phyloP scores from a whole-genome alignment of 2,329 filamentous ascomycete species.

The Xylaria sp. region DNA sequence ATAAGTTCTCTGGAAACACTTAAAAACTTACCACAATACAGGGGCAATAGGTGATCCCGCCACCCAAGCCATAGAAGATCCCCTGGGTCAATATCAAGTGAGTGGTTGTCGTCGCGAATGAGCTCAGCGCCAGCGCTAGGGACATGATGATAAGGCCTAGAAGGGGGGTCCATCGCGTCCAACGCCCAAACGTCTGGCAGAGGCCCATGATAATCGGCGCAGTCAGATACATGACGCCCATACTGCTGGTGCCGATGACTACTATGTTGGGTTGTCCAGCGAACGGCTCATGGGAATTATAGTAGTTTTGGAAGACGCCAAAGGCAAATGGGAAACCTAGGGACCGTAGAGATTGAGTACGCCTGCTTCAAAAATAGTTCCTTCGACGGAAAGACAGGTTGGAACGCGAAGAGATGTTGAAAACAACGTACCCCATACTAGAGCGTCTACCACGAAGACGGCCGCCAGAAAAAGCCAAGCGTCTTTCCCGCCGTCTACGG shows the following conservation, averaged over 20 bases:
- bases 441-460: constrained; percentile 63
- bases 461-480: constrained; percentile 59
- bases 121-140: constrained; percentile 62
- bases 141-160: constrained; percentile 63
- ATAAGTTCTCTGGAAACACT: not conserved
- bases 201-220: constrained; percentile 61
- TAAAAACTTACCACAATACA: constrained; percentile 49
- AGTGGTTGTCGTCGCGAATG: constrained; percentile 62
- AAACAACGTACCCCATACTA: constrained; percentile 61
- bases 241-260: constrained; percentile 72
- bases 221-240: constrained; percentile 69
- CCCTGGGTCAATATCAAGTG: constrained; percentile 71
- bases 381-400: not conserved
- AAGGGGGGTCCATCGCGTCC: constrained; percentile 57
- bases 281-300: constrained; percentile 69
- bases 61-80: constrained; percentile 69
- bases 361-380: not conserved
- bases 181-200: constrained; percentile 56
- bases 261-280: constrained; percentile 64
- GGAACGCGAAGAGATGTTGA: not conserved
- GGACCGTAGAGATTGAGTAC: constrained; percentile 24
- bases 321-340: constrained; percentile 75
- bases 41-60: constrained; percentile 65
- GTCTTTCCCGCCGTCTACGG: constrained; percentile 49
- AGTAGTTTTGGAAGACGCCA: constrained; percentile 78